Evolutionary conservation across 345 rosid species (phyloP).

Genomic region (Populus davidiana): DNA sequence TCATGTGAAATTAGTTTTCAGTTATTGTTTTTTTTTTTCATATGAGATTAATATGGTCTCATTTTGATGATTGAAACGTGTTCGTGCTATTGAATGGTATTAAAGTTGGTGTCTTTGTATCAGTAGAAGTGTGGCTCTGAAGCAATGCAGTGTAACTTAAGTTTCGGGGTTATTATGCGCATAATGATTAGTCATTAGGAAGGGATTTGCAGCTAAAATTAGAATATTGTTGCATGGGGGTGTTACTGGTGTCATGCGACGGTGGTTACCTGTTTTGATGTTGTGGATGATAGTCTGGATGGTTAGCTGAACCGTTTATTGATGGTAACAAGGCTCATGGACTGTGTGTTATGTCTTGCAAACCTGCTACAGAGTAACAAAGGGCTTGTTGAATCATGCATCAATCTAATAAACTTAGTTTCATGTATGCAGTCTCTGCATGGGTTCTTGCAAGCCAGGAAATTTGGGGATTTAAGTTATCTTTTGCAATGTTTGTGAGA

Average conservation of each 20-base stretch:
- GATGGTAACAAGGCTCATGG: neutral
- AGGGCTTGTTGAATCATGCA: neutral
- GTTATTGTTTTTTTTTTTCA: neutral
- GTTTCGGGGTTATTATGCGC: neutral
- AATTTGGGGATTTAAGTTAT: neutral
- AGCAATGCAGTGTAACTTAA: constrained; percentile 2
- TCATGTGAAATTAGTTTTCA: neutral
- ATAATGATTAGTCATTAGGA: neutral
- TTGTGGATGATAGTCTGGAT: neutral
- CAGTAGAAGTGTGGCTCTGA: neutral
- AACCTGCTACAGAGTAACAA: neutral
- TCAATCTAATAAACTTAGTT: neutral
- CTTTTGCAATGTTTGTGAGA: neutral
- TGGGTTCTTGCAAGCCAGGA: neutral
- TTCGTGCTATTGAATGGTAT: neutral
- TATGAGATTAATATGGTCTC: neutral
- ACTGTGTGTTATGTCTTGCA: neutral
- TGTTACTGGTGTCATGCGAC: neutral
- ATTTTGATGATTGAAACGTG: neutral
- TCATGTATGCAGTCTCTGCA: neutral
- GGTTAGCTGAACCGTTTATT: neutral
- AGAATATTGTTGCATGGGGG: neutral
- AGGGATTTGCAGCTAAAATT: neutral
- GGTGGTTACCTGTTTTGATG: neutral
- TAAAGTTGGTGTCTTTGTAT: neutral